Conservation (phyloP, 73 alveolate species). For the Paramecium caudatum region DNA sequence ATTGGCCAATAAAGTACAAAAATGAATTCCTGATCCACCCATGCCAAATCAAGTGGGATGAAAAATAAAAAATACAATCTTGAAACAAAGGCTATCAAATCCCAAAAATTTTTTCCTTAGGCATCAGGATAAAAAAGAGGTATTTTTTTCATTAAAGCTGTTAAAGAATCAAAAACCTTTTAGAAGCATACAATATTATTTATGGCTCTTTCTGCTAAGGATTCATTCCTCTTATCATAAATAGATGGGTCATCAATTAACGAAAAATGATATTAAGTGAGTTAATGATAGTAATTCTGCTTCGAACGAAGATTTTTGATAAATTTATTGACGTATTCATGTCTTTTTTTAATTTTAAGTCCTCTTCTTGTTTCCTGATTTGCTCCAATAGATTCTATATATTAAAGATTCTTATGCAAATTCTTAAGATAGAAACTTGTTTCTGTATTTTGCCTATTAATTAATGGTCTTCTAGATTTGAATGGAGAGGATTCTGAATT, state of each 20-base stretch:
- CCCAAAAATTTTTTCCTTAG: conserved; percentile 23
- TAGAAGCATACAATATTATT: conserved; percentile 32
- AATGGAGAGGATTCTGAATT: conserved; percentile 53
- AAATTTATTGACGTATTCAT: conserved; percentile 18
- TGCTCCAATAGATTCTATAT: conserved; percentile 19
- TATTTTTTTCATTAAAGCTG: neutral
- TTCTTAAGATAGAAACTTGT: neutral
- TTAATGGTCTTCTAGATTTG: conserved; percentile 36
- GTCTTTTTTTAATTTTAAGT: conserved; percentile 32
- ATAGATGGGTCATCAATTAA: neutral
- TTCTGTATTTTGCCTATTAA: conserved; percentile 43
- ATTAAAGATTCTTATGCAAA: conserved; percentile 38
- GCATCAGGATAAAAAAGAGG: conserved; percentile 51
- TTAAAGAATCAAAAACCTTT: neutral
- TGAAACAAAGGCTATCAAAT: neutral
- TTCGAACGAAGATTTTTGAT: neutral
- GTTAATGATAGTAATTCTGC: neutral
- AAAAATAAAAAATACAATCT: conserved; percentile 33
- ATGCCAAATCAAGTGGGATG: conserved; percentile 51
- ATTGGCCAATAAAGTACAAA: neutral
- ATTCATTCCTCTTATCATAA: neutral
- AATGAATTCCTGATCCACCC: neutral
- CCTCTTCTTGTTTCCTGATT: conserved; percentile 12
- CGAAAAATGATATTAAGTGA: neutral
- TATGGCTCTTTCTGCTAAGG: conserved; percentile 7